phyloP scores from a whole-genome alignment of 2,329 filamentous ascomycete species.

The Aspergillus ustus region DNA sequence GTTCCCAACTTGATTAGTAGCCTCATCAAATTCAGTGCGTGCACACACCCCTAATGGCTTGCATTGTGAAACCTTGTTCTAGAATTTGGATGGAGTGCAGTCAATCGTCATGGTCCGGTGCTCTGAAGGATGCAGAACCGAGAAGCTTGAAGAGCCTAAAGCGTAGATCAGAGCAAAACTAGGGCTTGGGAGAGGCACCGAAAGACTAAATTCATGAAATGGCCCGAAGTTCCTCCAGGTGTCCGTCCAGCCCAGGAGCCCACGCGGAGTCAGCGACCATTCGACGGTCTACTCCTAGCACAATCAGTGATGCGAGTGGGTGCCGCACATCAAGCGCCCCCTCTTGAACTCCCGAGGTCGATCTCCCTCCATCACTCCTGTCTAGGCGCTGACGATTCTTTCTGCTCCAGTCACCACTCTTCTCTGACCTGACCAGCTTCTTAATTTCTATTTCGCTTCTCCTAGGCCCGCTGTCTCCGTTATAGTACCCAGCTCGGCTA shows the following conservation, averaged over 20 bases:
- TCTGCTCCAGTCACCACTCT: constrained; percentile 10
- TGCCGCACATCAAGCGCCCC: constrained; percentile 23
- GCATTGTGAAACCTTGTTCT: background rate
- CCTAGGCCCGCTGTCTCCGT: background rate
- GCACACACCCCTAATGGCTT: background rate
- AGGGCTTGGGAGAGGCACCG: constrained; percentile 8
- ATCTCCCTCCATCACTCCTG: constrained; percentile 24
- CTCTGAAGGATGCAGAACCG: background rate
- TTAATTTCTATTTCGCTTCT: constrained; percentile 1
- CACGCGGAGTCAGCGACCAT: constrained; percentile 6
- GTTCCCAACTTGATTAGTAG: too few species aligned
- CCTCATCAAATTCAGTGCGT: background rate
- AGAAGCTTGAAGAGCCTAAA: constrained; percentile 7
- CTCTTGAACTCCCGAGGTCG: constrained; percentile 29
- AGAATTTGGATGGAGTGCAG: background rate
- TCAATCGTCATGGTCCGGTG: too few species aligned
- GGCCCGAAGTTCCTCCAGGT: constrained; percentile 11
- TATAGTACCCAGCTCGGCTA: background rate
- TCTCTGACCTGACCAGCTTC: background rate
- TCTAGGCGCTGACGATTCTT: constrained; percentile 21
- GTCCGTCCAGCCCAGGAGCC: background rate
- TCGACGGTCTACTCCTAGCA: background rate
- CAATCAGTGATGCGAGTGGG: constrained; percentile 3
- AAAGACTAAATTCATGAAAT: constrained; percentile 7
- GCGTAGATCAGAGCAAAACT: background rate